Evolutionary conservation across 164 flowering plant species (phyloP).

Genomic region (Pachysandra terminalis): DNA sequence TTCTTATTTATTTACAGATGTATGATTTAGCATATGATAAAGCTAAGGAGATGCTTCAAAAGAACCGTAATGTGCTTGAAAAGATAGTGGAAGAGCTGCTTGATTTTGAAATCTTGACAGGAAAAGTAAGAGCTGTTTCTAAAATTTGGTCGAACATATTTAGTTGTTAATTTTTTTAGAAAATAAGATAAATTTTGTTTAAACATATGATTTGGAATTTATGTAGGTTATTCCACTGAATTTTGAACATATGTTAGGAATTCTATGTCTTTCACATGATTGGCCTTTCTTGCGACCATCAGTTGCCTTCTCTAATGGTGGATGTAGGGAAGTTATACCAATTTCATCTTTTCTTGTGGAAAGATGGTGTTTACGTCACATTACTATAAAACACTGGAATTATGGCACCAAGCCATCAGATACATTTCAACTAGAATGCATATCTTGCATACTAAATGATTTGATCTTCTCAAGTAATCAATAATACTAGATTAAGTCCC

Average conservation of each 20-base stretch:
- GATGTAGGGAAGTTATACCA: too few relatives aligned
- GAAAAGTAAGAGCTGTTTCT: conserved; percentile 49
- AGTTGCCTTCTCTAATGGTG: too few relatives aligned
- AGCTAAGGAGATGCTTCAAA: conserved; percentile 72
- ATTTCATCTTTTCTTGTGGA: too few relatives aligned
- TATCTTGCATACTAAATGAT: neutral
- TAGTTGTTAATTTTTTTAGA: neutral
- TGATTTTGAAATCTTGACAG: conserved; percentile 75
- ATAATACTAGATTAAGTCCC: too few relatives aligned
- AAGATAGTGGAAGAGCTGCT: conserved; percentile 75
- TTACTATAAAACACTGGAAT: too few relatives aligned
- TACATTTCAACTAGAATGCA: neutral
- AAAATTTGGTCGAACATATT: neutral
- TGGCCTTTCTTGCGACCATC: too few relatives aligned
- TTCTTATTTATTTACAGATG: conserved; percentile 41
- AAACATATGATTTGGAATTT: too few relatives aligned
- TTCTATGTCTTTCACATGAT: too few relatives aligned
- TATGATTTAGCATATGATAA: conserved; percentile 70
- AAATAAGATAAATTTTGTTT: too few relatives aligned
- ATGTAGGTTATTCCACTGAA: neutral
- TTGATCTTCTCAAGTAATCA: neutral
- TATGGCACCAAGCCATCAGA: too few relatives aligned
- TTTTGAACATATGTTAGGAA: too few relatives aligned
- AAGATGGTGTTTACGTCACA: too few relatives aligned
- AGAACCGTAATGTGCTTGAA: conserved; percentile 65